Base-by-base conservation (phyloP, 176 grass and related monocot genomes). In the Avena eriantha region DNA sequence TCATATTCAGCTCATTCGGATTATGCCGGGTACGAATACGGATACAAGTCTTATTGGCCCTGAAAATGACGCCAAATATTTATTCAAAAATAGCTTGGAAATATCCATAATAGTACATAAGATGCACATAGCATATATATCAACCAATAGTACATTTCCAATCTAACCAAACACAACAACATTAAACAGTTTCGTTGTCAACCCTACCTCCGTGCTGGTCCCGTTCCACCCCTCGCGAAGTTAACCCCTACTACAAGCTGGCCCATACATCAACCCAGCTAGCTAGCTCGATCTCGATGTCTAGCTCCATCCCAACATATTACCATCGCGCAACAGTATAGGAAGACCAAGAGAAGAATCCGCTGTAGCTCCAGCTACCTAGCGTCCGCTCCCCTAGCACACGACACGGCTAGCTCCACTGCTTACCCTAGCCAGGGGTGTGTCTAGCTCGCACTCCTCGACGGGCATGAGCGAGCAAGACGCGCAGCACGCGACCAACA, bases 391-490 rank as follows among this genome's bases (percentile, higher is more conserved):
- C 47, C 26, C 71, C 50, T 66, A 35, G 50, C 73, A 17, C 73
- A 3, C 73, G 73, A 75, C 69, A 48, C 73, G 46, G 14, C 77
- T 58, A 66, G 55, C 56, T 10, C 5, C 23, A 53, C 58, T 72
- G 26, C 65, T 58, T 80, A 56, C 80, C 85, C 85, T 84, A 78
- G 39, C 39, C 39, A 41, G 63, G 29, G 4, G 14, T 17, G 13
- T 19, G 2, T 1, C 46, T 79, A 46, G 41, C 66, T 80, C 18
- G 21, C 26, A 22, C n/a, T 54, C 14, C 13, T 80, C 24, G 59
- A 81, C 39, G 60, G 83, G 68, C 9, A 96, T 99, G 97, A 96
- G 85, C 82, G 90, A 99, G 81, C 90, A 83, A 61, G 96, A 89
- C 72, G 87, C 51, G 51, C 86, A 66, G 11, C 79, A 80, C 67